Percentiles rank a stretch among this genome's conserved stretches.
These are phyloP conservation scores for Penicillium ucsense DNA, from an alignment of 495 filamentous ascomycete species.

Conservation along the genomic window DNA sequence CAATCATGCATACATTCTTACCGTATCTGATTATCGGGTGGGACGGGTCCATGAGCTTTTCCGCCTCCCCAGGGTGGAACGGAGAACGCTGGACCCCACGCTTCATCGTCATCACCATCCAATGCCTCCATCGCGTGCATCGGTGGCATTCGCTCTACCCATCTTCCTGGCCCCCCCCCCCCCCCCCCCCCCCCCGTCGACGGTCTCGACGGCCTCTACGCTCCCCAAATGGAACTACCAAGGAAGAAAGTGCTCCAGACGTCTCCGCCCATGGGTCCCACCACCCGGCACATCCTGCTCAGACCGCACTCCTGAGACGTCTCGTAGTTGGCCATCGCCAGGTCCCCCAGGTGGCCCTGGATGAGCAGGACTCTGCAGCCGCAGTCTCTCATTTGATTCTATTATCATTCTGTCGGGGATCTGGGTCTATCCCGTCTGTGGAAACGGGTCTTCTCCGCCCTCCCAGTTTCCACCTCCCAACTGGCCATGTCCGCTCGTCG, in stretches of 20 bases:
- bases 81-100: conserved; percentile 10
- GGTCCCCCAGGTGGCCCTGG: too few species aligned
- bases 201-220: too few species aligned
- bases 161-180: too few species aligned
- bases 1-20: too few species aligned
- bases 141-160: too few species aligned
- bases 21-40: not conserved
- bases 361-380: not conserved
- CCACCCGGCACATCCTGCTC: conserved; percentile 4
- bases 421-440: not conserved
- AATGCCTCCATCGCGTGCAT: conserved; percentile 17
- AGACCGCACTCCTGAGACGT: conserved; percentile 8
- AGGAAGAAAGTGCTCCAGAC: conserved; percentile 14
- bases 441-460: too few species aligned
- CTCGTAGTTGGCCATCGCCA: not conserved
- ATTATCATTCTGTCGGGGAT: not conserved
- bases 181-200: too few species aligned
- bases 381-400: not conserved
- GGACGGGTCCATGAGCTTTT: not conserved
- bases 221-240: too few species aligned
- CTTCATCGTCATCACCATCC: conserved; percentile 17
- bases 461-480: too few species aligned
- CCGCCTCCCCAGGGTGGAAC: not conserved
- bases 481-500: too few species aligned
- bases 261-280: conserved; percentile 9